These are phyloP conservation scores for Fonsecaea pugnacius DNA, from an alignment of 2,329 filamentous ascomycete species.

Conservation along the genomic window DNA sequence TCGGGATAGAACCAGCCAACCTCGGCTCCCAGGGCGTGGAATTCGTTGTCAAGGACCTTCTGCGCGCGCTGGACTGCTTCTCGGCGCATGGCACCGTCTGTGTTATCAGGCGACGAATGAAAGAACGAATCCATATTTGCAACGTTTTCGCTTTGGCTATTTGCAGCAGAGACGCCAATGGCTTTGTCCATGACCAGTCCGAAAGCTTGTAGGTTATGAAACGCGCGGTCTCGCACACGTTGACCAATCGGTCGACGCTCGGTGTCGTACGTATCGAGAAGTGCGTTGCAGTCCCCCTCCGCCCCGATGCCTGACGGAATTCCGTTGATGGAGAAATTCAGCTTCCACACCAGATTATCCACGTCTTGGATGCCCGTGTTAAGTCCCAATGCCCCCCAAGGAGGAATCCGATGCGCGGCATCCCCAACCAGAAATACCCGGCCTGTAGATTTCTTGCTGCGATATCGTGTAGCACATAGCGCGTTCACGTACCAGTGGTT, in stretches of 20 bases:
- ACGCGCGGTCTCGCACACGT: constrained; percentile 37
- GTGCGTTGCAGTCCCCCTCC: constrained; percentile 24
- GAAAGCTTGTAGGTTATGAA: constrained; percentile 42
- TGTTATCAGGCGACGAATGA: constrained; percentile 29
- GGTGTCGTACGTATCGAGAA: constrained; percentile 42
- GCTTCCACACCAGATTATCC: constrained; percentile 34
- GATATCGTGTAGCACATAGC: constrained; percentile 39
- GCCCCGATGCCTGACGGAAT: constrained; percentile 19
- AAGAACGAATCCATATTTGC: constrained; percentile 38
- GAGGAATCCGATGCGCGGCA: constrained; percentile 43
- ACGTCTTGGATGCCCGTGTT: constrained; percentile 35
- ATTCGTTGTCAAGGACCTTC: constrained; percentile 42
- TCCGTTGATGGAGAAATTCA: constrained; percentile 33
- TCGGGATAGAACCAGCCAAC: constrained; percentile 45
- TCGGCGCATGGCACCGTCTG: constrained; percentile 32
- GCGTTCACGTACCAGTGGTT: constrained; percentile 44
- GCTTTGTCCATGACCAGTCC: constrained; percentile 42
- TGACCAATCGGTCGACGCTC: constrained; percentile 42
- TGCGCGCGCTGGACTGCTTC: constrained; percentile 38
- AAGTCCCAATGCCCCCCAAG: constrained; percentile 42
- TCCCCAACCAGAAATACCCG: constrained; percentile 44
- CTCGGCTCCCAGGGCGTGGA: constrained; percentile 43
- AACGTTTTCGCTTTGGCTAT: constrained; percentile 36
- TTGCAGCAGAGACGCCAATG: constrained; percentile 39
- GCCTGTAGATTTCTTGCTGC: constrained; percentile 30